Base-by-base conservation (phyloP, 1,139 yeast genomes). In the Geotrichum macrosporum region DNA sequence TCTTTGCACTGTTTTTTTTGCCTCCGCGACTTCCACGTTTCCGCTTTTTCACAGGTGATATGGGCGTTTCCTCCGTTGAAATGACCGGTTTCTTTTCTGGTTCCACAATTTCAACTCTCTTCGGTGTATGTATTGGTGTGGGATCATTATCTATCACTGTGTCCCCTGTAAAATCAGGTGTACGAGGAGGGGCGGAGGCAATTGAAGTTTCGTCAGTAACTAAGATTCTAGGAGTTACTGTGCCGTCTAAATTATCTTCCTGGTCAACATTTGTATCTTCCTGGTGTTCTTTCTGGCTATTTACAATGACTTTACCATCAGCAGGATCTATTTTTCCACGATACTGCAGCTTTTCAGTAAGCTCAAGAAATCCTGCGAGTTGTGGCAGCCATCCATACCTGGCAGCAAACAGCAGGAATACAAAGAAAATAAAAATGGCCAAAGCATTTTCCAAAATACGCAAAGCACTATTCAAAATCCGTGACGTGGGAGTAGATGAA, bases 11-110 rank as follows among this genome's bases (percentile, higher is more conserved):
- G 27, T 31, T 72, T 56, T 76, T 78, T 55, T 78, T 80, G 0
- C 95, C 95, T 5, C 96, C 96, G 51, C 97, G 73, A 12, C 83
- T 73, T 3, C 96, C 96, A 58, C 96, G 75, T 61, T 85, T 88
- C 20, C 96, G 72, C 60, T 76, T 81, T 64, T 71, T 74, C 37
- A 40, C 45, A 3, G 56, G 44, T 18, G 50, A 38, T 3, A 35
- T 47, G 2, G 41, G 33, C 5, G 47, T 35, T 15, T 34, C 35
- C 2, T 41, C 47, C 5, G 24, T 16, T n/a, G 36, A 38, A 22
- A 32, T 37, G 22, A 37, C 26, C 18, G 24, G 35, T 15, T 31
- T n/a, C 22, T 36, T 43, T 4, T 51, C 54, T 6, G 56, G 57
- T 34, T 57, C 56, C 12, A 57, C 42, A 26, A 59, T 56, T 16